Base-by-base conservation (phyloP, 345 rosid genomes). In the Aethionema arabicum region DNA sequence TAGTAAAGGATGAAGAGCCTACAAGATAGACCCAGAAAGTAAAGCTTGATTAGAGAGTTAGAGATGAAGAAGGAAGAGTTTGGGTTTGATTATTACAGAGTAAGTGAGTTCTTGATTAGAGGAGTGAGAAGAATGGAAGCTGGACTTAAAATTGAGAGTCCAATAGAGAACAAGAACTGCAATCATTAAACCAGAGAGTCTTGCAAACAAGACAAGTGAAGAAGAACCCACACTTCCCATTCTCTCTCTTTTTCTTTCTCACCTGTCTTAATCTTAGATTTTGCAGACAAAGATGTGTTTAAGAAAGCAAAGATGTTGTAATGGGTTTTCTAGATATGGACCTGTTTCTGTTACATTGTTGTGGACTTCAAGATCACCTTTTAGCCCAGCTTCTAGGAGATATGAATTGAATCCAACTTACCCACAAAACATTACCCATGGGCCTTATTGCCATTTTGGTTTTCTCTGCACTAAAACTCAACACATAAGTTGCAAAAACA, bases 1-100 rank as follows among this genome's bases (percentile, higher is more conserved):
- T 21, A 92, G 52, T 59, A 92, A 53, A 37, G 96, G 95, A 70
- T 89, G 96, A 37, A 84, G 95, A 51, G 77, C 82, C 98, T 52
- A 35, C 61, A 40, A 37, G 27, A 29, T 1, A 57, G 16, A 21
- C 21, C 10, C 30, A 38, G 21, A 3, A 33, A 29, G 37, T 31
- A 58, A 12, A 38, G 30, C 10, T 59, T 46, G 3, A 48, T 57
- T 14, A 64, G 43, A 54, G 35, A 9, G 0, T n/a, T 16, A 31
- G 44, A 44, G 33, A 39, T 4, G 56, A 27, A 55, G 3, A 29
- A 14, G 39, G 49, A 63, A 14, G 32, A 11, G 47, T 54, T 33
- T 4, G 55, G 35, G 47, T 8, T 54, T 15, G 52, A 21, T 33
- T 5, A 46, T 67, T 79, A 89, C 96, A 11, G 93, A 82, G 68